These are phyloP conservation scores for Xylaria multiplex DNA, from an alignment of 2,329 filamentous ascomycete genomes.

Conservation along the genomic window DNA sequence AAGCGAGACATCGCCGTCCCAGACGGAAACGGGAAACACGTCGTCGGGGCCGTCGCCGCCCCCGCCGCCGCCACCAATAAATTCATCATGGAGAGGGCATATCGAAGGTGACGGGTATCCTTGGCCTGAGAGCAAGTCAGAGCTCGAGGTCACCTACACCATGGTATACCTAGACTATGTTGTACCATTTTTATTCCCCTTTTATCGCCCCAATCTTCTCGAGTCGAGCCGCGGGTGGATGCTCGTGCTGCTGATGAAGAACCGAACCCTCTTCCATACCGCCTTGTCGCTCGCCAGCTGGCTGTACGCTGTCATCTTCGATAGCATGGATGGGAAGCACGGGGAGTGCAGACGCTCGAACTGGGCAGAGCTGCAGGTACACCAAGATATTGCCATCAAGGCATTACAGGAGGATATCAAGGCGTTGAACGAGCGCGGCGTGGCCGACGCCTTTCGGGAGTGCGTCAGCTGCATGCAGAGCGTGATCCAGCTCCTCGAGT, in stretches of 20 bases:
- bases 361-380: slow-evolving; percentile 55
- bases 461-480: slow-evolving; percentile 58
- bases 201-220: slow-evolving; percentile 66
- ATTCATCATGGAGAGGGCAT: background rate
- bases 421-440: slow-evolving; percentile 46
- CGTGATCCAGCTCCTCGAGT: slow-evolving; percentile 64
- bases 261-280: slow-evolving; percentile 67
- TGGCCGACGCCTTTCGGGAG: slow-evolving; percentile 48
- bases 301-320: slow-evolving; percentile 62
- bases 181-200: slow-evolving; percentile 70
- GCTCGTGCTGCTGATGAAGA: slow-evolving; percentile 64
- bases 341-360: slow-evolving; percentile 49
- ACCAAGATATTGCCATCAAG: slow-evolving; percentile 57
- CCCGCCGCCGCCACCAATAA: background rate
- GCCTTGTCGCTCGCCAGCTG: slow-evolving; percentile 66
- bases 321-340: slow-evolving; percentile 49
- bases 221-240: slow-evolving; percentile 70
- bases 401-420: slow-evolving; percentile 57
- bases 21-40: background rate
- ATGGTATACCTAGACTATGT: slow-evolving; percentile 72
- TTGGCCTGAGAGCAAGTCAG: slow-evolving; percentile 35
- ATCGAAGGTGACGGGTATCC: slow-evolving; percentile 13
- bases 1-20: slow-evolving; percentile 11
- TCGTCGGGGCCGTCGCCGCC: slow-evolving; percentile 15
- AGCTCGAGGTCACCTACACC: slow-evolving; percentile 51